A percentile compares a stretch with the other conserved stretches of the same genome.
These are phyloP conservation scores for Yamadazyma atlantica DNA, from an alignment of 1,139 yeast genomes.

Conservation along the genomic window DNA sequence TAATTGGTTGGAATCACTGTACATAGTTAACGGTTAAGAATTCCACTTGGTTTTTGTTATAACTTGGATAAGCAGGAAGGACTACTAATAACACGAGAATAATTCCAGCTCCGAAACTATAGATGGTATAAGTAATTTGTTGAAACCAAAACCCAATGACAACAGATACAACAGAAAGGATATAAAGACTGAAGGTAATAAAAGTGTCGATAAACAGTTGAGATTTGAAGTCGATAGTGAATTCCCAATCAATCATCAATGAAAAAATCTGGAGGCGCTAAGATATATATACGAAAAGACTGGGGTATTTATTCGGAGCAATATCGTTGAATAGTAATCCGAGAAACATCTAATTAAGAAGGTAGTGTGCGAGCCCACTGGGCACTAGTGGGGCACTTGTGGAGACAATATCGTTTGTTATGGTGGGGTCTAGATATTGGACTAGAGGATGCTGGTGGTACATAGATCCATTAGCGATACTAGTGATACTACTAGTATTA, in stretches of 20 bases:
- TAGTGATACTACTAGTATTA: too few species aligned
- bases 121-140: slow-evolving; percentile 35
- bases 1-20: slow-evolving; percentile 22
- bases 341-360: slow-evolving; percentile 1
- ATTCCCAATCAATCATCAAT: slow-evolving; percentile 35
- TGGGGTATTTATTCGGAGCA: background rate
- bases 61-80: slow-evolving; percentile 58
- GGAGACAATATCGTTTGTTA: too few species aligned
- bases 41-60: slow-evolving; percentile 43
- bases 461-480: too few species aligned
- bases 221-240: slow-evolving; percentile 63
- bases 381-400: too few species aligned
- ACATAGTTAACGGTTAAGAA: slow-evolving; percentile 39
- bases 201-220: slow-evolving; percentile 43
- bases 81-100: slow-evolving; percentile 36
- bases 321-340: background rate
- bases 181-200: slow-evolving; percentile 19
- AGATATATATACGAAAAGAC: background rate
- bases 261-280: background rate
- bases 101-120: slow-evolving; percentile 35
- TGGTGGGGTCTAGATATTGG: too few species aligned
- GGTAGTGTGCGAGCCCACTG: too few species aligned
- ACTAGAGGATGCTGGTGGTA: background rate
- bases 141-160: slow-evolving; percentile 47
- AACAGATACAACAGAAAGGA: slow-evolving; percentile 34